These are phyloP conservation scores for Alternaria conjuncta DNA, from an alignment of 2,329 filamentous ascomycete species.

Conservation along the genomic window DNA sequence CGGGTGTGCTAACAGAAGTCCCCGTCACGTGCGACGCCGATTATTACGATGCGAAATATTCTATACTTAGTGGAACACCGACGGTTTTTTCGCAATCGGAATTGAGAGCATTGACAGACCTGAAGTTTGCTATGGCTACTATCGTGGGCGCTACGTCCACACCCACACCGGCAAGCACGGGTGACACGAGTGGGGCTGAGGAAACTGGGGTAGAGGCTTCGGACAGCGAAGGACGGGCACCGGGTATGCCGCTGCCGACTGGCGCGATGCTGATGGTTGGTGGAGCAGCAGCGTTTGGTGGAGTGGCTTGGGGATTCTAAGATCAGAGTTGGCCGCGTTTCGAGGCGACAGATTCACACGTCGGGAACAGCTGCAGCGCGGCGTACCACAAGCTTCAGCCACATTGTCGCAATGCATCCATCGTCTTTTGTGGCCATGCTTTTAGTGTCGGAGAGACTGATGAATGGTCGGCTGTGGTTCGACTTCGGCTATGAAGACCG, in stretches of 20 bases:
- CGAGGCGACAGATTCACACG: not conserved
- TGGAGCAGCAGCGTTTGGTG: not conserved
- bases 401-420: not conserved
- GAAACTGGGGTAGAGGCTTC: not conserved
- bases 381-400: not conserved
- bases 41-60: not conserved
- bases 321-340: not conserved
- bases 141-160: not conserved
- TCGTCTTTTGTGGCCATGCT: not conserved
- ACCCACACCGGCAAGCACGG: not conserved
- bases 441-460: not conserved
- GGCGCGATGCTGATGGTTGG: constrained; percentile 1
- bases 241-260: not conserved
- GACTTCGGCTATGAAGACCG: not conserved
- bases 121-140: constrained; percentile 11
- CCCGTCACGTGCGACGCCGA: constrained; percentile 8
- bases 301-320: constrained; percentile 1
- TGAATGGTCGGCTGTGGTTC: not conserved
- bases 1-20: constrained; percentile 4
- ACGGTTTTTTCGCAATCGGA: not conserved
- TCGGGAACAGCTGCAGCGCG: not conserved
- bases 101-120: not conserved
- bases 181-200: not conserved
- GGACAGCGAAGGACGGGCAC: not conserved
- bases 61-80: not conserved